These are phyloP conservation scores for Aspergillus novofumigatus DNA, from an alignment of 2,329 filamentous ascomycete species.

Conservation along the genomic window DNA sequence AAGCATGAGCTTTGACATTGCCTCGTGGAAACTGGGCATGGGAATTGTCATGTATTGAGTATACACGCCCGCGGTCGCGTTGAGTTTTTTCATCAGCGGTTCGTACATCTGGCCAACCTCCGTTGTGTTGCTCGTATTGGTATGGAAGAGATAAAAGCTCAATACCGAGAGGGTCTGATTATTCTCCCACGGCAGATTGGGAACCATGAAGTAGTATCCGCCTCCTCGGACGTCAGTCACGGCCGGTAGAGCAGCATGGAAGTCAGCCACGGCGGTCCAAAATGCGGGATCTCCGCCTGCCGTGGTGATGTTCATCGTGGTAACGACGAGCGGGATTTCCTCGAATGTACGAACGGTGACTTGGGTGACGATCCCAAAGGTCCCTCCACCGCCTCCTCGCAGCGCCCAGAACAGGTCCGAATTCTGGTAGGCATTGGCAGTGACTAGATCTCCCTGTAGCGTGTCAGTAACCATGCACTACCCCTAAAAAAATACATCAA, in stretches of 20 bases:
- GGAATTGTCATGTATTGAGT: constrained; percentile 12
- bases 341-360: constrained; percentile 43
- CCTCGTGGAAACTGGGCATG: constrained; percentile 18
- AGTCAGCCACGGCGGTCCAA: constrained; percentile 21
- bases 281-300: constrained; percentile 10
- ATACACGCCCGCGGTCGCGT: constrained; percentile 10
- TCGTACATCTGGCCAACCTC: constrained; percentile 15
- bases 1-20: constrained; percentile 17
- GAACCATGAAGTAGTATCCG: constrained; percentile 37
- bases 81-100: constrained; percentile 16
- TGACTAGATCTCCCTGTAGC: constrained; percentile 38
- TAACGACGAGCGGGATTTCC: constrained; percentile 31
- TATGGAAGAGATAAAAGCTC: constrained; percentile 17
- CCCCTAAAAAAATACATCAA: not conserved
- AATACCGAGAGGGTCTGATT: constrained; percentile 23
- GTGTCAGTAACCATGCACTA: not conserved
- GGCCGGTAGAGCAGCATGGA: constrained; percentile 41
- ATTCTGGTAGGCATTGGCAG: constrained; percentile 42
- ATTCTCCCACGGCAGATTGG: constrained; percentile 22
- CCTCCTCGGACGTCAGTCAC: constrained; percentile 43
- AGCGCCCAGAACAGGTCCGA: constrained; percentile 42
- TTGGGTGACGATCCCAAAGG: constrained; percentile 18
- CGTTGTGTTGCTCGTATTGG: constrained; percentile 20
- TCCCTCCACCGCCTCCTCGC: constrained; percentile 39
- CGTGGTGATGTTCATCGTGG: constrained; percentile 20